These are phyloP conservation scores for Fraxinus sp. DNA, from an alignment of 305 asterid genomes.

Conservation along the genomic window DNA sequence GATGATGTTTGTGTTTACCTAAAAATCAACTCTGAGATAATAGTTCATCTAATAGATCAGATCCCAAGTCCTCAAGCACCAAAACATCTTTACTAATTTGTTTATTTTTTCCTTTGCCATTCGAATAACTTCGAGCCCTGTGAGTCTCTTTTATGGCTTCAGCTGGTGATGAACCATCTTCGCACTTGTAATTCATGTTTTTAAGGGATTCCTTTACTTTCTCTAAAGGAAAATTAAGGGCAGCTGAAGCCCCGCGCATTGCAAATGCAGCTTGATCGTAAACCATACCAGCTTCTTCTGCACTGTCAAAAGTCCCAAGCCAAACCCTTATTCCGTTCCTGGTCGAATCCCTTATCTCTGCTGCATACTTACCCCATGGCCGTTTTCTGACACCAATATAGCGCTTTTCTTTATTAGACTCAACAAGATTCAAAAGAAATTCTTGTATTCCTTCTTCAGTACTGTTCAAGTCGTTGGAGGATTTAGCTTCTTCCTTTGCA, in stretches of 20 bases:
- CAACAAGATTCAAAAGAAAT: neutral
- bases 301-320: constrained; percentile 34
- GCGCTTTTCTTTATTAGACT: neutral
- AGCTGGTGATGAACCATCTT: constrained; percentile 32
- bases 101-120: constrained; percentile 12
- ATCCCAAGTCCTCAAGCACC: constrained; percentile 40
- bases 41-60: constrained; percentile 44
- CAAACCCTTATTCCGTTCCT: constrained; percentile 31
- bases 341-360: constrained; percentile 37
- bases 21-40: constrained; percentile 24
- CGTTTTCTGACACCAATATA: constrained; percentile 40
- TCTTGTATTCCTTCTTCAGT: neutral
- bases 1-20: neutral
- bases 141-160: constrained; percentile 37
- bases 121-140: constrained; percentile 6
- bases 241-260: constrained; percentile 26
- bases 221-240: constrained; percentile 24
- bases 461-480: neutral
- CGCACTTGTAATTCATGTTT: constrained; percentile 11
- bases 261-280: constrained; percentile 50
- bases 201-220: constrained; percentile 21
- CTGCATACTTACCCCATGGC: constrained; percentile 48
- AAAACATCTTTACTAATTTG: constrained; percentile 12
- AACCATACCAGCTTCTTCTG: constrained; percentile 39
- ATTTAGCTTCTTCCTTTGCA: neutral